A percentile compares a stretch with the other conserved stretches of the same genome.
phyloP scores from a whole-genome alignment of 1,284 basidiomycete genomes.

The Bjerkandera adusta region DNA sequence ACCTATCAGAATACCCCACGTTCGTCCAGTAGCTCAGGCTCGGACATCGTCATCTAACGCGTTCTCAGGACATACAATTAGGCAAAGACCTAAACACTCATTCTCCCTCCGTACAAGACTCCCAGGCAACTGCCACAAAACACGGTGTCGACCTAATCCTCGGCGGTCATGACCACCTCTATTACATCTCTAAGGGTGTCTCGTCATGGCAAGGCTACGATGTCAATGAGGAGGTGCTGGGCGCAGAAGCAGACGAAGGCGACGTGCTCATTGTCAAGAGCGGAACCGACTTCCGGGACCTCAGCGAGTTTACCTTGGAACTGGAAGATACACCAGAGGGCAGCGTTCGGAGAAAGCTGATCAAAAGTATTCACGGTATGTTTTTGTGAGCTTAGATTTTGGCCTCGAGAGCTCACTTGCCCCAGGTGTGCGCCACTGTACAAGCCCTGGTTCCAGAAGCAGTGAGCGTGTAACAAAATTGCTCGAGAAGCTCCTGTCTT shows the following conservation, averaged over 20 bases:
- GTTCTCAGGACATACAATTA: conserved; percentile 62
- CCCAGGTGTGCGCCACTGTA: conserved; percentile 63
- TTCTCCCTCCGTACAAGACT: conserved; percentile 53
- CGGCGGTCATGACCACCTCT: conserved; percentile 90
- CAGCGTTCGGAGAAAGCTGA: conserved; percentile 65
- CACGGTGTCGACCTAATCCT: conserved; percentile 87
- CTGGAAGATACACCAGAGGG: conserved; percentile 60
- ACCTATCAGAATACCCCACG: conserved; percentile 55
- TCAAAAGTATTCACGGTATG: conserved; percentile 63
- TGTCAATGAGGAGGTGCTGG: conserved; percentile 52
- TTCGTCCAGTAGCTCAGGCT: conserved; percentile 27
- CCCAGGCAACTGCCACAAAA: conserved; percentile 40
- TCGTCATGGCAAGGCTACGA: conserved; percentile 73
- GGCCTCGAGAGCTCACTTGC: not conserved
- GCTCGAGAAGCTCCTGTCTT: conserved; percentile 65
- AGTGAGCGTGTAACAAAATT: conserved; percentile 58
- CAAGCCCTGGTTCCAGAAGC: conserved; percentile 59
- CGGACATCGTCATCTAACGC: conserved; percentile 27
- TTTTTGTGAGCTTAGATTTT: not conserved
- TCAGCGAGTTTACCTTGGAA: conserved; percentile 72
- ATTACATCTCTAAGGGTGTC: conserved; percentile 80
- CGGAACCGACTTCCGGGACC: conserved; percentile 88
- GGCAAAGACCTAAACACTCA: conserved; percentile 62
- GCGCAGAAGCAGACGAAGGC: conserved; percentile 74
- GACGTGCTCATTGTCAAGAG: conserved; percentile 80